A percentile compares a stretch with the other conserved stretches of the same genome.
Conservation (phyloP, 2,329 filamentous ascomycete species). For the Aspergillus latus region DNA sequence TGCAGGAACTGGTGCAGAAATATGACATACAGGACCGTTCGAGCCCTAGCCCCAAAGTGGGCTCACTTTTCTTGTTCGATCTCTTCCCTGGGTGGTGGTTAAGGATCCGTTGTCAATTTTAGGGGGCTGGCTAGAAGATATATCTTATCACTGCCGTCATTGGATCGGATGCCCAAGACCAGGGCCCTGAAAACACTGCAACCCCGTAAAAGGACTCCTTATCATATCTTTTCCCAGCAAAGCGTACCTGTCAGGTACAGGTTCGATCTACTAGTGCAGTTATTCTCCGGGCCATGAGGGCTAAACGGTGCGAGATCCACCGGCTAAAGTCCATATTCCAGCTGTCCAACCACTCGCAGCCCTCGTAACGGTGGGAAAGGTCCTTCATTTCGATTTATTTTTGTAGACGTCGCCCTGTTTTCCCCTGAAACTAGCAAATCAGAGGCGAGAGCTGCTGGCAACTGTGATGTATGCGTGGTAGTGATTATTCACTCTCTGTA, state of each 20-base stretch:
- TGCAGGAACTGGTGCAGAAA: constrained; percentile 11
- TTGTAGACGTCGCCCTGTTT: constrained; percentile 2
- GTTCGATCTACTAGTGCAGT: constrained; percentile 13
- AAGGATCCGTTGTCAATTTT: too few relatives aligned
- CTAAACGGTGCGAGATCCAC: constrained; percentile 18
- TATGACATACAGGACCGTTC: constrained; percentile 5
- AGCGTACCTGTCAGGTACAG: constrained; percentile 14
- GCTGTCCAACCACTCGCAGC: constrained; percentile 12
- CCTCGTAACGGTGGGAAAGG: constrained; percentile 6
- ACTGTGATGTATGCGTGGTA: constrained; percentile 6
- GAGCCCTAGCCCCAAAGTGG: not conserved
- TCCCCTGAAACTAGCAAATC: constrained; percentile 7
- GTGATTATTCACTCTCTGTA: constrained; percentile 10
- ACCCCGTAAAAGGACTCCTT: not conserved
- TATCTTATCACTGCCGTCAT: not conserved
- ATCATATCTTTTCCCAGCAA: not conserved
- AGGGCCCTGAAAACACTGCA: not conserved
- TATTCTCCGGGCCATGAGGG: constrained; percentile 20
- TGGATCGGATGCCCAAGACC: not conserved
- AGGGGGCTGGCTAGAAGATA: not conserved
- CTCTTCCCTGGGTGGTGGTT: too few relatives aligned
- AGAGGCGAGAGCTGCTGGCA: constrained; percentile 9
- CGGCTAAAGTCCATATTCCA: constrained; percentile 9
- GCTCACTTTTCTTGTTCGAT: not conserved
- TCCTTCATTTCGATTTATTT: constrained; percentile 16